These are phyloP conservation scores for Rubia peregrina DNA, from an alignment of 305 asterid genomes.

Conservation along the genomic window DNA sequence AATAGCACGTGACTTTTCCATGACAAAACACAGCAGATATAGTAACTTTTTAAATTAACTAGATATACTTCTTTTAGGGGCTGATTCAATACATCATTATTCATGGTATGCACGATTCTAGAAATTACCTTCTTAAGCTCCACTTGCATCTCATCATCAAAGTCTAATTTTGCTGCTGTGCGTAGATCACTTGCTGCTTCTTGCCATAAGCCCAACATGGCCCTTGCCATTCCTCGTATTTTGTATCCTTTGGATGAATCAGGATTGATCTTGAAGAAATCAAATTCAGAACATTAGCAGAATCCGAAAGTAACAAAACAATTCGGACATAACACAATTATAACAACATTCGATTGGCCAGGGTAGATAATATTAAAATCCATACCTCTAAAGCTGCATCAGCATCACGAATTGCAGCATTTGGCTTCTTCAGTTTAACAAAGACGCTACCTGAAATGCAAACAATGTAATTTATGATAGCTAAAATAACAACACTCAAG, in stretches of 20 bases:
- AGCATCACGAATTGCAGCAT: constrained; percentile 82
- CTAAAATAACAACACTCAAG: constrained; percentile 13
- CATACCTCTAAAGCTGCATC: constrained; percentile 78
- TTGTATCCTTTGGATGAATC: constrained; percentile 87
- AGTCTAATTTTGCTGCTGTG: constrained; percentile 63
- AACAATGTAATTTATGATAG: constrained; percentile 10
- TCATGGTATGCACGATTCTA: not conserved
- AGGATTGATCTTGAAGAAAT: constrained; percentile 50
- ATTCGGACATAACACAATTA: not conserved
- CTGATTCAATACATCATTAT: not conserved
- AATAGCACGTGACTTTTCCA: constrained; percentile 1
- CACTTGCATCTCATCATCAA: constrained; percentile 59
- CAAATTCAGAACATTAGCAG: constrained; percentile 11
- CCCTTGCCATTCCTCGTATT: constrained; percentile 70
- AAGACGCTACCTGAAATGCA: constrained; percentile 46
- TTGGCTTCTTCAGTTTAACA: constrained; percentile 69
- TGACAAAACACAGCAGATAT: not conserved
- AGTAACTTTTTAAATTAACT: not conserved
- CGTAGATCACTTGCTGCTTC: constrained; percentile 73
- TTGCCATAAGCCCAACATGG: constrained; percentile 83
- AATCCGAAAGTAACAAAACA: not conserved
- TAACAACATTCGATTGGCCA: not conserved
- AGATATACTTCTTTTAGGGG: not conserved
- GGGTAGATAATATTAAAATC: constrained; percentile 13
- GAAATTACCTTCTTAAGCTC: constrained; percentile 50